Conservation (phyloP, 177 flowering plant species). For the Vitis hybrid region DNA sequence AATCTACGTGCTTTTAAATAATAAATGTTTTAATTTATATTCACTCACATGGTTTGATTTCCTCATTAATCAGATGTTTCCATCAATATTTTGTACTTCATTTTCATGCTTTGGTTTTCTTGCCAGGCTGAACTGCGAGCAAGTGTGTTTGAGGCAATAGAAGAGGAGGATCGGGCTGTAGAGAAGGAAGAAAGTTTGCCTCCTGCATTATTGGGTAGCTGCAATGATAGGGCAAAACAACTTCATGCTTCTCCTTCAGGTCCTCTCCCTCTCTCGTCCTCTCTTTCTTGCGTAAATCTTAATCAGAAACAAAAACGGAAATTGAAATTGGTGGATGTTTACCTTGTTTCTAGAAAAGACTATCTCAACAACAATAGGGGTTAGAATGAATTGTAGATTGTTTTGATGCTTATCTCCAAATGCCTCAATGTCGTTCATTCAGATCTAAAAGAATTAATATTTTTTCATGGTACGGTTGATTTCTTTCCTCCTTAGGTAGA, state of each 20-base stretch:
- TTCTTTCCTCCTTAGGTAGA: too few species aligned
- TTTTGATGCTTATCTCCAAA: too few species aligned
- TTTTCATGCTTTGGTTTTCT: constrained; percentile 1
- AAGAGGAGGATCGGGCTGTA: constrained; percentile 83
- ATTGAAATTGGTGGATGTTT: too few species aligned
- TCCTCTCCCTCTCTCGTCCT: constrained; percentile 9
- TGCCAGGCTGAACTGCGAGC: constrained; percentile 94
- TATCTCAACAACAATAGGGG: too few species aligned
- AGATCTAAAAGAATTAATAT: too few species aligned
- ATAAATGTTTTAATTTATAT: too few species aligned
- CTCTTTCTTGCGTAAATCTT: neutral
- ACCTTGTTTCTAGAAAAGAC: too few species aligned
- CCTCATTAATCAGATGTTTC: neutral
- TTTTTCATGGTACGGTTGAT: too few species aligned
- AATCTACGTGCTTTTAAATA: too few species aligned
- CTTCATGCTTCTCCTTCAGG: constrained; percentile 99
- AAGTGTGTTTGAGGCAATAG: constrained; percentile 98
- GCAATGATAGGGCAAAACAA: constrained; percentile 93
- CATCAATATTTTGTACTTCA: neutral
- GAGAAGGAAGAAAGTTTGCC: constrained; percentile 82
- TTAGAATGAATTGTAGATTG: too few species aligned
- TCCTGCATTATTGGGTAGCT: constrained; percentile 94
- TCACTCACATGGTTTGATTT: neutral
- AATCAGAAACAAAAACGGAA: too few species aligned
- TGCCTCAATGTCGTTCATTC: too few species aligned